Base-by-base conservation (phyloP, 805 yeast species). In the Dipodascus albidus region DNA sequence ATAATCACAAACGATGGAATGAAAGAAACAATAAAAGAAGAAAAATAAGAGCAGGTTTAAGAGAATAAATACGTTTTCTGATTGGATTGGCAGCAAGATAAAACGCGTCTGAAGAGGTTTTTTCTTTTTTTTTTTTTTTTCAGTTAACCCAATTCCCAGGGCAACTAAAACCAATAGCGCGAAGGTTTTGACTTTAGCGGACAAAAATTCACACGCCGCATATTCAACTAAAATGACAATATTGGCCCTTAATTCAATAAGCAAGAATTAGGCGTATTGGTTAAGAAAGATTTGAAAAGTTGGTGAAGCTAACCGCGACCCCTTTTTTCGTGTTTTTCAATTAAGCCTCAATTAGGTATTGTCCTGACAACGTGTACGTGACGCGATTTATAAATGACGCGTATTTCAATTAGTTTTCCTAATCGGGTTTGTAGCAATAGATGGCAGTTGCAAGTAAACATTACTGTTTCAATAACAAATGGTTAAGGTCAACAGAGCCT, bases 1-100 rank as follows among this genome's bases (percentile, higher is more conserved):
- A 57, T 59, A 1, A 53, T 50, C 9, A 27, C 33, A 6, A 27
- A 27, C 33, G 9, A 38, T 11, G 20, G 6, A 14, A 3, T 38
- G 20, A 19, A 38, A 38, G 20, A 38, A 17, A n/a, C n/a, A n/a
- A n/a, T n/a, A n/a, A 14, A 38, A 17, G 44, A 17, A 38, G n/a
- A 38, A 38, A 38, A 38, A 38, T 4, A 38, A 19, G 44, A 38
- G 44, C 20, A 38, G 17, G 6, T 19, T 8, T 17, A 38, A 38
- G n/a, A 6, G 15, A 38, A 38, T 38, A 38, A 38, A 38, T 38
- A 38, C 38, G 20, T 11, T 38, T 38, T 38, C 20, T 38, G 44
- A 14, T 38, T 38, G 44, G 44, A 4, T 14, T 38, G 17, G 17
- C 20, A n/a, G 6, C 44, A 6, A 38, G 15, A 3, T 38, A 17